These are phyloP conservation scores for Parafenestella ontariensis DNA, from an alignment of 2,329 filamentous ascomycete species.

Conservation along the genomic window DNA sequence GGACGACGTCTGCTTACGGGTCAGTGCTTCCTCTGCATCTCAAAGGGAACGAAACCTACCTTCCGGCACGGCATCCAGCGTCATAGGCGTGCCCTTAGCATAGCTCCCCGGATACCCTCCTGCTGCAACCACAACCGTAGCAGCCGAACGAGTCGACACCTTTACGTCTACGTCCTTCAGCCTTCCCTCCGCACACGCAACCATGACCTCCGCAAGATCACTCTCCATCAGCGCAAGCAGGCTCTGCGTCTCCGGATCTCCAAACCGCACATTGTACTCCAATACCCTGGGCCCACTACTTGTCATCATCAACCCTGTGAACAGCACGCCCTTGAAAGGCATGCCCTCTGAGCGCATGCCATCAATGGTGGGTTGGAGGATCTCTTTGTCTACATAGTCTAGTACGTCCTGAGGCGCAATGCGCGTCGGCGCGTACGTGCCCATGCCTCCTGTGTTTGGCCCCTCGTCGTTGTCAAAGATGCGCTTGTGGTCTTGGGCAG, in stretches of 20 bases:
- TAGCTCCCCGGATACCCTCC: conserved; percentile 88
- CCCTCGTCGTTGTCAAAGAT: conserved; percentile 89
- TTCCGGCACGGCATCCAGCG: conserved; percentile 59
- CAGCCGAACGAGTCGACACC: conserved; percentile 74
- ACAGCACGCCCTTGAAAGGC: conserved; percentile 70
- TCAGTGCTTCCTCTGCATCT: conserved; percentile 20
- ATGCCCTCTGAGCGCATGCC: conserved; percentile 80
- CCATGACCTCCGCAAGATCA: conserved; percentile 87
- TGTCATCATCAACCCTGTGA: conserved; percentile 95
- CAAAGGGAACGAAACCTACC: conserved; percentile 47
- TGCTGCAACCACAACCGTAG: conserved; percentile 92
- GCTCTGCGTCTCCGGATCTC: conserved; percentile 90
- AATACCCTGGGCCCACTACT: conserved; percentile 79
- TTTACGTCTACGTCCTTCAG: conserved; percentile 74
- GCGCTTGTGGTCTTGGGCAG: conserved; percentile 96
- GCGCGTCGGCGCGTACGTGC: conserved; percentile 83
- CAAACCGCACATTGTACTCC: conserved; percentile 93
- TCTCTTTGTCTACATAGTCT: conserved; percentile 76
- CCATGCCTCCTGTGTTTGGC: conserved; percentile 97
- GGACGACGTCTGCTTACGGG: conserved; percentile 60
- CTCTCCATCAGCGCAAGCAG: conserved; percentile 82
- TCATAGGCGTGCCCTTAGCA: conserved; percentile 75
- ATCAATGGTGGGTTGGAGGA: conserved; percentile 87
- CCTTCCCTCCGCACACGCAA: conserved; percentile 79
- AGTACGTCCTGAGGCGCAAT: conserved; percentile 67